Evolutionary conservation across 1,139 yeast genomes (phyloP), one percentile per base, ranked within the genome.

Genomic region (Kodamaea ohmeri): DNA sequence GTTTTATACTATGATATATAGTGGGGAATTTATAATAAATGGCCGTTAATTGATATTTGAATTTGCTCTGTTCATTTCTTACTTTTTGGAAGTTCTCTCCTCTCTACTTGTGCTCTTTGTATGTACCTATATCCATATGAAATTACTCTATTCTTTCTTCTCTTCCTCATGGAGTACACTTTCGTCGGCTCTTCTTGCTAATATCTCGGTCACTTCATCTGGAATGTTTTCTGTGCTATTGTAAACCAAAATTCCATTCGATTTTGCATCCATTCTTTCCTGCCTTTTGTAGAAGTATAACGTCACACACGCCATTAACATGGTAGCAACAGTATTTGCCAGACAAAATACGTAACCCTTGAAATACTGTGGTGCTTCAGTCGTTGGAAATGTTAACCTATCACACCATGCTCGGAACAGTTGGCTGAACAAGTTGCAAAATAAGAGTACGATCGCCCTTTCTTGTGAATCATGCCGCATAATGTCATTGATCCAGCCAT

Each of bases 251-350:
- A 47, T 47, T 6, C 50, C 82, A 46, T 78, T 76, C 20, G 64
- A 69, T 34, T 57, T 55, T 7, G 84, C 81, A 43, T 65, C 51
- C 36, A 55, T 58, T 43, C 70, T 66, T 52, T 81, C 87, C 36
- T 77, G 74, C 35, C 69, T 65, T 55, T 80, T 81, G 61, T 78
- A 80, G 41, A 76, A 65, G 48, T 63, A 72, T 41, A 78, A 63
- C 4, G 76, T 80, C 3, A 75, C 61, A 34, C 73, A 58, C 0
- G 82, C 71, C 80, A 81, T 75, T 3, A 67, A 38, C 22, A 66
- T 55, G 47, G 78, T 67, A 12, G 71, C 57, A 31, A 68, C 67
- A 1, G 80, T 79, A 46, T 71, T 58, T 20, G 71, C 51, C n/a
- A 81, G 78, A 3, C 81, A 71, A 51, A 68, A 35, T 43, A 71